Base-by-base conservation (phyloP, 345 rosid genomes). In the Physaria fendleri region DNA sequence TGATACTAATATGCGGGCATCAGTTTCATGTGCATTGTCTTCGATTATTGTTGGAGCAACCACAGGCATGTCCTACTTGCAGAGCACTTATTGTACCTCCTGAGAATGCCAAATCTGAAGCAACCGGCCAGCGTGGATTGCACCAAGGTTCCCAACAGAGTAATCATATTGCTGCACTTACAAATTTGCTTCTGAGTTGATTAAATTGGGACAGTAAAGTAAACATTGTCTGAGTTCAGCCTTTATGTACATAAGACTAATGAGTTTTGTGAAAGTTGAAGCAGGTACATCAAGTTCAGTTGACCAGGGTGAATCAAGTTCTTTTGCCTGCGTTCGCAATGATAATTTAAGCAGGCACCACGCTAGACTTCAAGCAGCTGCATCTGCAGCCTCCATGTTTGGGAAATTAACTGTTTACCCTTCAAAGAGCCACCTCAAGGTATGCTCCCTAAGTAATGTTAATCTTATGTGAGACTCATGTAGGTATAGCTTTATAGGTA, bases 21-120 rank as follows among this genome's bases (percentile, higher is more conserved):
- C 85, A 89, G 56, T 93, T 93, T 51, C 99, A 89, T 69, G 95
- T 93, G 29, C 95, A 93, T 62, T 92, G 98, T 74, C 96, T 92
- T 7, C 95, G 98, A 13, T 92, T 95, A 23, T 92, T 96, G 98
- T 77, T 93, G 65, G 99, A 93, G 78, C 73, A 97, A 23, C 99
- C 89, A 34, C 95, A 89, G 75, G 89, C 99, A 0, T 93, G 99
- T 51, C 99, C 99, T 45, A 93, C 97, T 21, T 93, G 97, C 76
- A 83, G 97, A 69, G 99, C 99, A 32, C 81, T 77, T 21, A 96
- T 93, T 74, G 90, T 87, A 43, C 97, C 97, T 20, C 71, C 97
- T 73, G 97, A 87, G 67, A 82, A 56, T 75, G 79, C 79, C 59
- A 56, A 87, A 69, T 74, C 69, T 65, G 51, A 85, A 11, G 47